These are phyloP conservation scores for Parathielavia appendiculata DNA, from an alignment of 495 filamentous ascomycete genomes.

Conservation along the genomic window DNA sequence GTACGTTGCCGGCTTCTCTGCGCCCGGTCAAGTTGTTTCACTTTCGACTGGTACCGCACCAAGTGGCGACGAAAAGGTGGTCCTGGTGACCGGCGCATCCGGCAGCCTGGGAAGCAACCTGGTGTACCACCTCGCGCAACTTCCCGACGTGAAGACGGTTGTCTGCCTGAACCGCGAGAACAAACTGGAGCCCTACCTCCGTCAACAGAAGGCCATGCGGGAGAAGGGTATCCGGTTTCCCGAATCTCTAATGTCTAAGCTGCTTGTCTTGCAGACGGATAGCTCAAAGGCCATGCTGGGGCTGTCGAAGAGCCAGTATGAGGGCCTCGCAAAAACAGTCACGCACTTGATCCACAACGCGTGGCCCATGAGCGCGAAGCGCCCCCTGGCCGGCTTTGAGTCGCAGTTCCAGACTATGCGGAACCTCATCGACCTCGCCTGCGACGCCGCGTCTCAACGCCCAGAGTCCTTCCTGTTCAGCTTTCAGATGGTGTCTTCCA, in stretches of 20 bases:
- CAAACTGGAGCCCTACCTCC: not conserved
- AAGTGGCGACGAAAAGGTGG: too few relatives aligned
- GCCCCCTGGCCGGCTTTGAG: conserved; percentile 43
- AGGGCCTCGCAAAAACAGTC: conserved; percentile 34
- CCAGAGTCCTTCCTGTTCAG: conserved; percentile 25
- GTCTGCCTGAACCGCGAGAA: conserved; percentile 46
- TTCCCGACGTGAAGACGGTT: conserved; percentile 32
- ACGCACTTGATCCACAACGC: conserved; percentile 55
- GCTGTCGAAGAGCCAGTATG: conserved; percentile 37
- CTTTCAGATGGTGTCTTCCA: conserved; percentile 55
- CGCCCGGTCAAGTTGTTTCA: too few relatives aligned
- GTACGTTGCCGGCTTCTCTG: too few relatives aligned
- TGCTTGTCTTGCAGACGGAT: conserved; percentile 47
- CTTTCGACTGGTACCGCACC: too few relatives aligned
- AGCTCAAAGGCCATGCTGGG: conserved; percentile 43
- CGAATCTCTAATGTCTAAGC: conserved; percentile 29
- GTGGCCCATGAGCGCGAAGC: conserved; percentile 51
- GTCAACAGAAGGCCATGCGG: too few relatives aligned
- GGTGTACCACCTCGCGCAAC: conserved; percentile 33
- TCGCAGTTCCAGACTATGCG: conserved; percentile 46
- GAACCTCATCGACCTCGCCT: conserved; percentile 45
- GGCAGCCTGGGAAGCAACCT: conserved; percentile 50
- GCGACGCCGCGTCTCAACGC: conserved; percentile 26
- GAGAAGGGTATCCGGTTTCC: too few relatives aligned
- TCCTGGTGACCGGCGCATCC: conserved; percentile 51